Evolutionary conservation across 352 stramenopile species (phyloP).

Genomic region (Pythium aquatile): DNA sequence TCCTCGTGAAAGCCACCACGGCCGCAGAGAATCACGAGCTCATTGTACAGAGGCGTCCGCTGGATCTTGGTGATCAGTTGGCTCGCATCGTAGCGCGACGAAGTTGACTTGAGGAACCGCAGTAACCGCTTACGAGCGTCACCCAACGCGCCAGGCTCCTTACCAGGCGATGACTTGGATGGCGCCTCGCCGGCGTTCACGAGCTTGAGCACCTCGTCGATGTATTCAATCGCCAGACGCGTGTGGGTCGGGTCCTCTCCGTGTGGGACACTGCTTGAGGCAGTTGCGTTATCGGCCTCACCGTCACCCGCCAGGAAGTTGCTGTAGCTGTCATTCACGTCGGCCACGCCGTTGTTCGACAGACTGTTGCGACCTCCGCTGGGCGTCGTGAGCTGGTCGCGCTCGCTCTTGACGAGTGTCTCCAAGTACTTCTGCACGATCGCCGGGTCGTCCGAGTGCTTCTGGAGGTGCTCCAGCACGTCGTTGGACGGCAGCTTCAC

Average conservation of each 20-base stretch:
- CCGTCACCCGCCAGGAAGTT: slow-evolving; percentile 72
- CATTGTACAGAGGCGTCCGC: slow-evolving; percentile 70
- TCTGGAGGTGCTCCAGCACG: slow-evolving; percentile 71
- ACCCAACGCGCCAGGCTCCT: slow-evolving; percentile 66
- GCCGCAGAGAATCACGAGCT: slow-evolving; percentile 84
- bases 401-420: slow-evolving; percentile 62
- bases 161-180: slow-evolving; percentile 81
- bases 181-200: slow-evolving; percentile 65
- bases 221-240: slow-evolving; percentile 80
- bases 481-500: slow-evolving; percentile 72
- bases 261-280: slow-evolving; percentile 15
- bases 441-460: slow-evolving; percentile 66
- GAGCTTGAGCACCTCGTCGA: slow-evolving; percentile 80
- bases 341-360: slow-evolving; percentile 11
- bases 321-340: slow-evolving; percentile 82
- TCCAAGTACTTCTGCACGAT: slow-evolving; percentile 84
- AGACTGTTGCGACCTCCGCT: slow-evolving; percentile 18
- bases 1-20: slow-evolving; percentile 79
- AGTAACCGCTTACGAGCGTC: slow-evolving; percentile 77
- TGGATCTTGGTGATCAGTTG: slow-evolving; percentile 79
- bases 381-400: slow-evolving; percentile 26
- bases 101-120: slow-evolving; percentile 75
- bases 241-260: slow-evolving; percentile 79
- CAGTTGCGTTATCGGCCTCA: slow-evolving; percentile 39
- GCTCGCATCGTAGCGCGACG: slow-evolving; percentile 74